Evolutionary conservation across 371 early-diverging fungal species (phyloP).

Genomic region (Mucor saturninus): DNA sequence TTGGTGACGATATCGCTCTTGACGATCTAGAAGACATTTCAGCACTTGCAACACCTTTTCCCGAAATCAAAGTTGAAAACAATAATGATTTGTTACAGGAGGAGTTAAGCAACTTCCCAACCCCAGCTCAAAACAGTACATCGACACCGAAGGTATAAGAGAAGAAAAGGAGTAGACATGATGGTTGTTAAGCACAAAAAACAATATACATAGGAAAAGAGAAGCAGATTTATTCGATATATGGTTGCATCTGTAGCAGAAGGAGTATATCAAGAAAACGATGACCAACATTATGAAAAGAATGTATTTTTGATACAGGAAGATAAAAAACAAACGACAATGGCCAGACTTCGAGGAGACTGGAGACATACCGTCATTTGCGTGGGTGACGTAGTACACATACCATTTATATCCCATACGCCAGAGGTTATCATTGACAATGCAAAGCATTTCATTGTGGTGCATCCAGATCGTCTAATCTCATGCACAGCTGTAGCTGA

Average conservation of each 20-base stretch:
- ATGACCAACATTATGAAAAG: conserved; percentile 17
- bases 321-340: conserved; percentile 12
- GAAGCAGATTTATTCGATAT: conserved; percentile 17
- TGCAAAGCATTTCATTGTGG: conserved; percentile 57
- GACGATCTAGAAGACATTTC: conserved; percentile 32
- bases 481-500: conserved; percentile 79
- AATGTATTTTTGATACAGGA: conserved; percentile 28
- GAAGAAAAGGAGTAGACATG: not conserved
- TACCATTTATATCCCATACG: conserved; percentile 30
- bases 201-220: not conserved
- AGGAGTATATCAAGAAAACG: conserved; percentile 1
- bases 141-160: not conserved
- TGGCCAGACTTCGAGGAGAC: conserved; percentile 44
- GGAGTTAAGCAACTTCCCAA: conserved; percentile 6
- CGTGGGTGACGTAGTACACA: conserved; percentile 60
- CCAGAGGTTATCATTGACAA: conserved; percentile 54
- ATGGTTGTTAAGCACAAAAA: not conserved
- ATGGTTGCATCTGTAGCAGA: conserved; percentile 10
- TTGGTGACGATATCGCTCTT: conserved; percentile 46
- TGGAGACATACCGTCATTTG: conserved; percentile 49
- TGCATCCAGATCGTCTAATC: conserved; percentile 84
- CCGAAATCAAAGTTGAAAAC: conserved; percentile 11
- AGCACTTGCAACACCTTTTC: not conserved
- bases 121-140: not conserved
- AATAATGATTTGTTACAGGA: conserved; percentile 20